Percentiles rank a stretch among this genome's conserved stretches.
Conservation (phyloP, 768 basidiomycete genomes). For the Auriculariales sp. region DNA sequence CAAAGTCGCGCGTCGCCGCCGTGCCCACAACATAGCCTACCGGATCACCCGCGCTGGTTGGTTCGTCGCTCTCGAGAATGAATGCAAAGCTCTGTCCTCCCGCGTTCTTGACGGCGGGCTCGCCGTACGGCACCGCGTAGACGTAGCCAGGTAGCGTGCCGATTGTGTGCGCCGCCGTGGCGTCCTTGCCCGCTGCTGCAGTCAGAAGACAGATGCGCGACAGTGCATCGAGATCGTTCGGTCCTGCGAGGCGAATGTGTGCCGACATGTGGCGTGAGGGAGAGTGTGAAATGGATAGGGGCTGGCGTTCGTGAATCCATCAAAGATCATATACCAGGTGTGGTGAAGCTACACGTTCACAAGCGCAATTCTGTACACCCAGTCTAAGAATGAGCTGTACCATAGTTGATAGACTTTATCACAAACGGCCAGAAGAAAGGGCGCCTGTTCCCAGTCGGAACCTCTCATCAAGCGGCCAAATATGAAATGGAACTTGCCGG, state of each 20-base stretch:
- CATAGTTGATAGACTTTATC: too few relatives aligned
- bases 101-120: conserved; percentile 26
- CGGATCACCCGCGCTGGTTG: conserved; percentile 22
- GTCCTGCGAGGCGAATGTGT: conserved; percentile 40
- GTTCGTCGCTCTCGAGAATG: conserved; percentile 42
- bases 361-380: too few relatives aligned
- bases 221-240: conserved; percentile 38
- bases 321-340: too few relatives aligned
- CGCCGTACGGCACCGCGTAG: conserved; percentile 65
- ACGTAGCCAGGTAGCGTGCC: conserved; percentile 55
- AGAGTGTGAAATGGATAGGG: too few relatives aligned
- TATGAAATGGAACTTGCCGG: too few relatives aligned
- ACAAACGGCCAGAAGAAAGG: too few relatives aligned
- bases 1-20: conserved; percentile 50
- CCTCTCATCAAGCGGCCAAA: too few relatives aligned
- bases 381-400: too few relatives aligned
- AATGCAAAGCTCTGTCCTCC: conserved; percentile 42
- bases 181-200: conserved; percentile 53
- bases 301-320: too few relatives aligned
- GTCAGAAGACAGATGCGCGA: conserved; percentile 65
- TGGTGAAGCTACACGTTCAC: too few relatives aligned
- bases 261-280: too few relatives aligned
- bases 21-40: conserved; percentile 65
- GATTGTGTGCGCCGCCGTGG: conserved; percentile 43
- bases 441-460: too few relatives aligned